phyloP scores from a whole-genome alignment of 2,329 filamentous ascomycete species.

The Cercospora nicotianae region DNA sequence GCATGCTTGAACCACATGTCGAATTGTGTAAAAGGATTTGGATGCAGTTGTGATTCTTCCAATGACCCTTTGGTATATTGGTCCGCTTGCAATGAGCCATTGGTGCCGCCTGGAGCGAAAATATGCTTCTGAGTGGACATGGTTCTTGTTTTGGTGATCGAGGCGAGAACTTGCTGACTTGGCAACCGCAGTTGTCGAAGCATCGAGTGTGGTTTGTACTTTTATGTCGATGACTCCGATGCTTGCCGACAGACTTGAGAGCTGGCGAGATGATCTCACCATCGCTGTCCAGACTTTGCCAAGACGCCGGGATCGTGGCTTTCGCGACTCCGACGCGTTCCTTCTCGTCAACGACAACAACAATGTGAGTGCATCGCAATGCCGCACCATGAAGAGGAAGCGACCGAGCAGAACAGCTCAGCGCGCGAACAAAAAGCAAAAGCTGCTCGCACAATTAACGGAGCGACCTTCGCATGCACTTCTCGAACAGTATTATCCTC shows the following conservation, averaged over 20 bases:
- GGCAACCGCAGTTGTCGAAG: background rate
- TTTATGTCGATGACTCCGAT: slow-evolving; percentile 6
- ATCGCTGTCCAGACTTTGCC: background rate
- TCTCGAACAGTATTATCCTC: slow-evolving; percentile 31
- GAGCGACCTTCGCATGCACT: slow-evolving; percentile 24
- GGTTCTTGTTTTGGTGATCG: background rate
- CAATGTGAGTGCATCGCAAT: background rate
- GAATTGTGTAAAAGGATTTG: slow-evolving; percentile 78
- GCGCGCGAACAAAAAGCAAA: slow-evolving; percentile 21
- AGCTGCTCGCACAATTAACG: background rate
- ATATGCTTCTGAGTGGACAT: slow-evolving; percentile 44
- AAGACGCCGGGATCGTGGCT: background rate
- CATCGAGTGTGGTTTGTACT: slow-evolving; percentile 1
- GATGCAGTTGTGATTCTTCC: slow-evolving; percentile 58
- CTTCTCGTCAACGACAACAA: background rate
- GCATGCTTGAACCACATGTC: slow-evolving; percentile 83
- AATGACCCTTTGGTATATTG: slow-evolving; percentile 73
- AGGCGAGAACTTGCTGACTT: background rate
- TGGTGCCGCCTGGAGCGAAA: slow-evolving; percentile 64
- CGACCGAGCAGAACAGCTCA: slow-evolving; percentile 14
- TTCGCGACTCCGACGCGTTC: slow-evolving; percentile 7
- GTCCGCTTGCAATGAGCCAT: slow-evolving; percentile 63
- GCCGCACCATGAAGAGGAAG: slow-evolving; percentile 27
- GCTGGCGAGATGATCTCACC: slow-evolving; percentile 15
- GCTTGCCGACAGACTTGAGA: background rate